Evolutionary conservation across 2,329 filamentous ascomycete species (phyloP).

Genomic region (Paramyrothecium sp.): DNA sequence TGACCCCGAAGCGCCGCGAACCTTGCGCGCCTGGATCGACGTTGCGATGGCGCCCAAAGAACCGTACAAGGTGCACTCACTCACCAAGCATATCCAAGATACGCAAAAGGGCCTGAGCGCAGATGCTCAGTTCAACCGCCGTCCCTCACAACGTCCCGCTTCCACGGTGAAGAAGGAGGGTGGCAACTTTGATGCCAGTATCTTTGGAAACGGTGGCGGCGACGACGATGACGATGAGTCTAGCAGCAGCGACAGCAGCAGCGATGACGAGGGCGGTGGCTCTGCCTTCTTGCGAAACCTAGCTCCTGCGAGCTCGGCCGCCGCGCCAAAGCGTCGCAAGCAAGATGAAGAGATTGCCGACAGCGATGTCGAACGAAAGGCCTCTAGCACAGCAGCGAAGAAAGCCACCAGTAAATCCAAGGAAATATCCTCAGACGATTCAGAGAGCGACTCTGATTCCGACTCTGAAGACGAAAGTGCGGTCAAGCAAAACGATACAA

Average conservation of each 20-base stretch:
- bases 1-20: slow-evolving; percentile 3
- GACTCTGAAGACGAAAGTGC: slow-evolving; percentile 9
- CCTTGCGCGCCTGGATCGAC: slow-evolving; percentile 5
- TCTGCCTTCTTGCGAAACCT: slow-evolving; percentile 32
- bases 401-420: slow-evolving; percentile 12
- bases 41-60: slow-evolving; percentile 34
- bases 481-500: slow-evolving; percentile 12
- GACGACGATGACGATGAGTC: slow-evolving; percentile 27
- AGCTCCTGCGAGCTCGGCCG: slow-evolving; percentile 8
- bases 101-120: slow-evolving; percentile 32
- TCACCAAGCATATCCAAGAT: slow-evolving; percentile 35
- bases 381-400: slow-evolving; percentile 16
- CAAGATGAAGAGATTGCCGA: slow-evolving; percentile 40
- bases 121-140: slow-evolving; percentile 30
- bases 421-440: slow-evolving; percentile 15
- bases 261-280: slow-evolving; percentile 25
- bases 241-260: slow-evolving; percentile 32
- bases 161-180: slow-evolving; percentile 28
- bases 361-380: slow-evolving; percentile 36
- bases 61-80: slow-evolving; percentile 33
- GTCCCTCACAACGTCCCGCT: slow-evolving; percentile 18
- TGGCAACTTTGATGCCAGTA: slow-evolving; percentile 15
- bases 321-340: slow-evolving; percentile 23
- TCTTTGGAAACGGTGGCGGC: slow-evolving; percentile 28
- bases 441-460: slow-evolving; percentile 26